These are phyloP conservation scores for Aphanocladium album DNA, from an alignment of 2,329 filamentous ascomycete species.

Conservation along the genomic window DNA sequence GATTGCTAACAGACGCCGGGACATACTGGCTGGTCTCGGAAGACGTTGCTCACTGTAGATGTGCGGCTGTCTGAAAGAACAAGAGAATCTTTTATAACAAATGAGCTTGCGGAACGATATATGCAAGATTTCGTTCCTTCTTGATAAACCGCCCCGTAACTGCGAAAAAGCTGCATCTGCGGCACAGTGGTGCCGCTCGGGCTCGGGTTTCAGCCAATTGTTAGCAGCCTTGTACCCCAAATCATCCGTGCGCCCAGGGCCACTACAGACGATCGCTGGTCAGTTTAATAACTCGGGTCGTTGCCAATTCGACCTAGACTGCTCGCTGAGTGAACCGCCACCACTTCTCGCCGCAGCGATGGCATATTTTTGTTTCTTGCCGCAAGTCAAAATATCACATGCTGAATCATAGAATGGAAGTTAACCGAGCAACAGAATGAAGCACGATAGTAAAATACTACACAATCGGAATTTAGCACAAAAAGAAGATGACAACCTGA, in stretches of 20 bases:
- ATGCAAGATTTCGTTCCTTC: background rate
- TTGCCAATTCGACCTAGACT: background rate
- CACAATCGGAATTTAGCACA: background rate
- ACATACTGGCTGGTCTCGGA: background rate
- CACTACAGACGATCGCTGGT: constrained; percentile 8
- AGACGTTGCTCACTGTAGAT: background rate
- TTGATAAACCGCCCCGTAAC: background rate
- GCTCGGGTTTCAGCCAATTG: background rate
- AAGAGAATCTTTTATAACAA: no score
- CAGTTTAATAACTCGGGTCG: background rate
- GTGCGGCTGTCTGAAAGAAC: background rate
- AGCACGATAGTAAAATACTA: background rate
- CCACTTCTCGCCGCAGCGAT: no score
- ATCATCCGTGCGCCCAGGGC: constrained; percentile 3
- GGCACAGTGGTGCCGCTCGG: background rate
- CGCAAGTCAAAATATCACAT: no score
- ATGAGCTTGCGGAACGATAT: background rate
- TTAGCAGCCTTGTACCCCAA: background rate
- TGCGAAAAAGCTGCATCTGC: background rate
- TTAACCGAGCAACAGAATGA: background rate
- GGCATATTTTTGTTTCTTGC: no score
- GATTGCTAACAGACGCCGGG: background rate
- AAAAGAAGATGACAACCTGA: background rate
- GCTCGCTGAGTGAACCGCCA: no score
- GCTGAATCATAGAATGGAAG: background rate